Conservation (phyloP, 2,329 filamentous ascomycete genomes). For the Didymella keratinophila region DNA sequence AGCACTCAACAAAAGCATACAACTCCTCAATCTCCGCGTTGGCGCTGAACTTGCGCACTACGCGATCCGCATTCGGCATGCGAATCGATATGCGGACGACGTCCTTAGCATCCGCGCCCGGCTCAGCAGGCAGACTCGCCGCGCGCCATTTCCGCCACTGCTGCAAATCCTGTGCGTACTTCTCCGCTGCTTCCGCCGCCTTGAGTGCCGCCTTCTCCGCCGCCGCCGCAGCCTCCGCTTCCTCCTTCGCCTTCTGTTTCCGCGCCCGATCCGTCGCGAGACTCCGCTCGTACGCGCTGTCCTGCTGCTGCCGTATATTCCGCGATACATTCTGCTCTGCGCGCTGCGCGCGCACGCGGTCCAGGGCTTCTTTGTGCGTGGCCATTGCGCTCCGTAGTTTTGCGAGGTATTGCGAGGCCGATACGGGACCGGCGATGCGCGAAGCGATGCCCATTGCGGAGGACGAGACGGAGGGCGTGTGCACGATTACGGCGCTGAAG, state of each 20-base stretch:
- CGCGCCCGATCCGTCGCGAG: slow-evolving; percentile 88
- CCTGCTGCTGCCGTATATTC: slow-evolving; percentile 84
- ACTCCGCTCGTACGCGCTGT: slow-evolving; percentile 91
- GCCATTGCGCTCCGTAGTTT: slow-evolving; percentile 78
- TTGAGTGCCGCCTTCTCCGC: slow-evolving; percentile 72
- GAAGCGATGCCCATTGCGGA: slow-evolving; percentile 91
- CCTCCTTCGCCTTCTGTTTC: slow-evolving; percentile 77
- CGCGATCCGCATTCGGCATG: slow-evolving; percentile 71
- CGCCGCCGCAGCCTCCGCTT: slow-evolving; percentile 69
- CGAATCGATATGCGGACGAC: slow-evolving; percentile 74
- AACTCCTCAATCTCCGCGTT: slow-evolving; percentile 83
- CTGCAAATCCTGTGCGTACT: slow-evolving; percentile 61
- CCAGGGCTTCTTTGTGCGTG: slow-evolving; percentile 78
- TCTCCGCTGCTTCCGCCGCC: slow-evolving; percentile 68
- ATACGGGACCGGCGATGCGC: slow-evolving; percentile 75
- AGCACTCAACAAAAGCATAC: slow-evolving; percentile 96
- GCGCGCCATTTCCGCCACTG: slow-evolving; percentile 87
- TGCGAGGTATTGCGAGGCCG: slow-evolving; percentile 73
- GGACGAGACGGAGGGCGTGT: slow-evolving; percentile 83
- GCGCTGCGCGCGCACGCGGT: slow-evolving; percentile 76
- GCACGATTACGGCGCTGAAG: slow-evolving; percentile 83
- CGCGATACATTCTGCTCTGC: slow-evolving; percentile 83
- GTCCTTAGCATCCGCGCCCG: slow-evolving; percentile 68
- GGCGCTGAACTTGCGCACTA: slow-evolving; percentile 76
- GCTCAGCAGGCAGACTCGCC: slow-evolving; percentile 72